Evolutionary conservation across 2,329 filamentous ascomycete genomes (phyloP).

Genomic region (Claviceps maximensis): DNA sequence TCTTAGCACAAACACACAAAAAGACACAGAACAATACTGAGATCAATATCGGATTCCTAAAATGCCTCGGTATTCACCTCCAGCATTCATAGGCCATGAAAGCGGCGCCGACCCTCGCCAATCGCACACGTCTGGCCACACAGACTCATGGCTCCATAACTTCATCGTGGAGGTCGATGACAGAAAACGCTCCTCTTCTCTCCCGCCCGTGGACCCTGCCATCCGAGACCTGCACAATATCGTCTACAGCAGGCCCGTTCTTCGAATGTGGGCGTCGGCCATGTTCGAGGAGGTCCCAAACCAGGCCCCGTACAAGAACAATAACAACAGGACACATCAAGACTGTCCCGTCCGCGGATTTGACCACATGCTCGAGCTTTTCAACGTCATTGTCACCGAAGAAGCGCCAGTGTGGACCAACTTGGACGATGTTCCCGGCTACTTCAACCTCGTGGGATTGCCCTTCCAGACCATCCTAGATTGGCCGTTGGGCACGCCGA

Average conservation of each 20-base stretch:
- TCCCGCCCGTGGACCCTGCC: neutral
- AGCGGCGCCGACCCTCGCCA: too few species aligned
- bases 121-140: too few species aligned
- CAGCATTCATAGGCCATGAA: too few species aligned
- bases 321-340: too few species aligned
- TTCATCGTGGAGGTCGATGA: neutral
- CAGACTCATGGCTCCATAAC: neutral
- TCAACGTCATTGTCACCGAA: constrained; percentile 8
- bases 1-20: too few species aligned
- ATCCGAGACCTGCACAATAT: neutral
- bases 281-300: neutral
- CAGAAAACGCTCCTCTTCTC: neutral
- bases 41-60: too few species aligned
- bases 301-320: neutral
- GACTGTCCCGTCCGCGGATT: constrained; percentile 8
- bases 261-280: neutral
- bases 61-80: too few species aligned
- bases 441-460: constrained; percentile 31
- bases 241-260: neutral
- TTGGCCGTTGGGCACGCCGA: constrained; percentile 44
- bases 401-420: constrained; percentile 11
- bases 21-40: too few species aligned
- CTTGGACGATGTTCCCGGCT: neutral
- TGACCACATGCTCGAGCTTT: constrained; percentile 11
- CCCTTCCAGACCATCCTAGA: constrained; percentile 45